Evolutionary conservation across 345 rosid species (phyloP), one percentile per base, ranked within the genome.

Genomic region (Boechera retrofracta): DNA sequence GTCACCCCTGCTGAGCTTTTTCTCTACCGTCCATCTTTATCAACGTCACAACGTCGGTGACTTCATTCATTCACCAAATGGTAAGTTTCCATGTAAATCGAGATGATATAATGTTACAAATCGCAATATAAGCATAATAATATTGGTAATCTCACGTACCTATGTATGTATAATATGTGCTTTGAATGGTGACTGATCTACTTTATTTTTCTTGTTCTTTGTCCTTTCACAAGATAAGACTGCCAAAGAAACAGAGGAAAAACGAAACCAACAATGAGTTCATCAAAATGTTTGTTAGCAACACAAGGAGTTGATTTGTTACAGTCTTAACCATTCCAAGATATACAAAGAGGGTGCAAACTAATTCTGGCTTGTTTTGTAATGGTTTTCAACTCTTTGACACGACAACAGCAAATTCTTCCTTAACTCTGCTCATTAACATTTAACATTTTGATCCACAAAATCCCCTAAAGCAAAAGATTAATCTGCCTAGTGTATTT

Each of bases 1-100:
- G 81, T 78, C 81, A 78, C 81, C 81, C 77, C 81, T 78, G 81
- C 77, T 59, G 81, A 72, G 81, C 69, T 78, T 69, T 72, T 28
- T 56, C 73, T 49, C 73, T 72, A 59, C 77, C 73, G 33, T 56
- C 21, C 6, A 10, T 4, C 12, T 16, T 13, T 18, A 21, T 15
- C 49, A 44, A 42, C 28, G 67, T 36, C 7, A 4, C 16, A 4
- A 4, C 21, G 51, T 15, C 48, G 21, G 12, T 51, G 9, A 36
- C 64, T 77, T 54, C 24, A 62, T 52, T 71, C 66, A 56, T 55
- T 60, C 58, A 54, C 71, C 33, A 71, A 29, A 58, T 44, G 31
- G 77, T 77, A 65, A 39, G 62, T 49, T 64, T 71, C 16, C 31
- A 26, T n/a, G 53, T 59, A 18, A 0, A 21, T 29, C 5, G 32